Conservation (phyloP, 352 stramenopile species). For the Blastocystis sp. region DNA sequence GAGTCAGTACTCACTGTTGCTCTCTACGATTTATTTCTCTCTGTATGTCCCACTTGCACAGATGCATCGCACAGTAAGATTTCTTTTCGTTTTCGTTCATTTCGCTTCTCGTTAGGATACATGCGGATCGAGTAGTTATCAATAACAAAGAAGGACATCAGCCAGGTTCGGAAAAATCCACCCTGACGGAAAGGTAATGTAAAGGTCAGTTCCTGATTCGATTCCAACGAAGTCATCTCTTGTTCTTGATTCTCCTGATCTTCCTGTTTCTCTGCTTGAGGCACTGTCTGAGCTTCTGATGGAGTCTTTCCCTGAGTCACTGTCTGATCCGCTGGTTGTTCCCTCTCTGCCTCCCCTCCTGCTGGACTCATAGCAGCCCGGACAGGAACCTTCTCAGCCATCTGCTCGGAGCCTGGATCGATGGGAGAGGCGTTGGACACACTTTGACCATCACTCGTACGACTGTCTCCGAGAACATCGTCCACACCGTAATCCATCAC, state of each 20-base stretch:
- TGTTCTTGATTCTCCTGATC: neutral
- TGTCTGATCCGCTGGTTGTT: too few species aligned
- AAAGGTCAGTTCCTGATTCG: neutral
- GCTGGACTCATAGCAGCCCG: neutral
- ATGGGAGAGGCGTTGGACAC: neutral
- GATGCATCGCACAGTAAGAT: neutral
- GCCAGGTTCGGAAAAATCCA: neutral
- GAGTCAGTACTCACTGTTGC: neutral
- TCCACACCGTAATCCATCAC: neutral
- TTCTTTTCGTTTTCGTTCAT: conserved; percentile 24
- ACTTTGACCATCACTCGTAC: neutral
- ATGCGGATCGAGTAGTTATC: neutral
- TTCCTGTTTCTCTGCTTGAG: neutral
- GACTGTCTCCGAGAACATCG: conserved; percentile 13
- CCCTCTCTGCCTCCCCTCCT: neutral
- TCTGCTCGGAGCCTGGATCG: neutral
- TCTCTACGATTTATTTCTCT: neutral
- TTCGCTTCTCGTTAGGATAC: conserved; percentile 55
- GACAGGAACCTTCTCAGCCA: neutral
- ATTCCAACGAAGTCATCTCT: neutral
- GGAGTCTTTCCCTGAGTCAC: too few species aligned
- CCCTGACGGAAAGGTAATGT: conserved; percentile 6
- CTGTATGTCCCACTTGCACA: neutral
- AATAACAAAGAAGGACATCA: conserved; percentile 35
- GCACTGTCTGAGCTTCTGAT: too few species aligned